phyloP scores from a whole-genome alignment of 2,329 filamentous ascomycete species.

The Fusarium sulawesiense region DNA sequence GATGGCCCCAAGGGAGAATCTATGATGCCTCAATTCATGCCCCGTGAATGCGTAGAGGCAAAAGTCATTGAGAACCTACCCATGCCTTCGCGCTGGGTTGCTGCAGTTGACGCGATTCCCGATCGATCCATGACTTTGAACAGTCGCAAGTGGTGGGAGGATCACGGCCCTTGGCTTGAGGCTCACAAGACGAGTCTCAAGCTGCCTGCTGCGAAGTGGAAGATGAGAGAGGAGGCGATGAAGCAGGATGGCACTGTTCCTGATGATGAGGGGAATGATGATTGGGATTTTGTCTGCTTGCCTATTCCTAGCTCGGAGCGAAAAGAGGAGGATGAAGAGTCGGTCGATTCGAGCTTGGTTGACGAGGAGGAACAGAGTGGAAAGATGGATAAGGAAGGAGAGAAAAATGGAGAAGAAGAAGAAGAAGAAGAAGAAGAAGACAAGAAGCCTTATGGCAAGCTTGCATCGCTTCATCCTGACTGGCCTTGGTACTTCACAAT shows the following conservation, averaged over 20 bases:
- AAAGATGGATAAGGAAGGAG: neutral
- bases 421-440: neutral
- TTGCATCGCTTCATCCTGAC: constrained; percentile 37
- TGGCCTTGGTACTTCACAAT: constrained; percentile 34
- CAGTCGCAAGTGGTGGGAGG: constrained; percentile 39
- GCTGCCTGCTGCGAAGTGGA: constrained; percentile 32
- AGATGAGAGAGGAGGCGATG: constrained; percentile 35
- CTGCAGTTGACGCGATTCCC: constrained; percentile 32
- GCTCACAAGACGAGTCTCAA: constrained; percentile 32
- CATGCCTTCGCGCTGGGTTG: constrained; percentile 27
- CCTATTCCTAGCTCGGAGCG: neutral
- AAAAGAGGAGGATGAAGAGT: neutral
- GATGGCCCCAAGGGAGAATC: constrained; percentile 29
- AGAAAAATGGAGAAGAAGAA: too few relatives aligned
- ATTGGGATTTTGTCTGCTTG: constrained; percentile 41
- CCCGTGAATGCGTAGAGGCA: constrained; percentile 19
- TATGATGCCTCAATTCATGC: constrained; percentile 33
- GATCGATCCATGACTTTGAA: constrained; percentile 28
- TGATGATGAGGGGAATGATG: constrained; percentile 30
- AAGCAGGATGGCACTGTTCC: constrained; percentile 10
- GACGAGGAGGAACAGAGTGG: neutral
- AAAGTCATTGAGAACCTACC: constrained; percentile 12
- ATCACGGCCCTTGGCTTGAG: constrained; percentile 33
- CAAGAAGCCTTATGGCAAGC: constrained; percentile 11
- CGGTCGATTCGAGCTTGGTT: neutral